These are phyloP conservation scores for Pyrus pyrifolia DNA, from an alignment of 306 rosid genomes.

Conservation along the genomic window DNA sequence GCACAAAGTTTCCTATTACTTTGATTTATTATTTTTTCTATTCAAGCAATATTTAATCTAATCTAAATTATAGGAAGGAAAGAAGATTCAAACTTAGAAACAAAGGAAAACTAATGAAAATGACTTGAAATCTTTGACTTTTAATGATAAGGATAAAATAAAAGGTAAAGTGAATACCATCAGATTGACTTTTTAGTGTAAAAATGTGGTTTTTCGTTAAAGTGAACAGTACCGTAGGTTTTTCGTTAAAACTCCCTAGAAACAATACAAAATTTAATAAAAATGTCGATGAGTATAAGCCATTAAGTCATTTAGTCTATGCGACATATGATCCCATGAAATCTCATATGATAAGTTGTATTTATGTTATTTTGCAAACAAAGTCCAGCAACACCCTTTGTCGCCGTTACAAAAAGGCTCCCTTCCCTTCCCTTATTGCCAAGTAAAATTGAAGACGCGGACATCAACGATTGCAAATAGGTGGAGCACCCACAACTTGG, in stretches of 20 bases:
- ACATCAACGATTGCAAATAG: neutral
- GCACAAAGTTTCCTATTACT: neutral
- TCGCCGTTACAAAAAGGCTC: neutral
- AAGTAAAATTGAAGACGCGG: neutral
- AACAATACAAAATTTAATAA: no score
- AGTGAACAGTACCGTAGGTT: no score
- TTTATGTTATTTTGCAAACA: no score
- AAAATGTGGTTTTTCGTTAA: no score
- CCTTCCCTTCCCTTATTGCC: neutral
- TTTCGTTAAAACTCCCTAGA: no score
- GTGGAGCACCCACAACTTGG: neutral
- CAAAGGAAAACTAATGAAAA: no score
- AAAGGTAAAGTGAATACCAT: no score
- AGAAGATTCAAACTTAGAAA: neutral
- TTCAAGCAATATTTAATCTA: neutral
- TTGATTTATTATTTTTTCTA: neutral
- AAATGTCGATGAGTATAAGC: neutral
- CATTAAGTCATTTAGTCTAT: neutral
- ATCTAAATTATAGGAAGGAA: neutral
- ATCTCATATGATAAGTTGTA: no score
- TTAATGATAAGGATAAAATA: no score
- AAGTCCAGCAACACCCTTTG: neutral
- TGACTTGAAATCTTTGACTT: no score
- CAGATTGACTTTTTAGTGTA: no score
- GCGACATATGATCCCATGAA: neutral